Evolutionary conservation across 2,329 filamentous ascomycete genomes (phyloP).

Genomic region (Alternaria triticina): DNA sequence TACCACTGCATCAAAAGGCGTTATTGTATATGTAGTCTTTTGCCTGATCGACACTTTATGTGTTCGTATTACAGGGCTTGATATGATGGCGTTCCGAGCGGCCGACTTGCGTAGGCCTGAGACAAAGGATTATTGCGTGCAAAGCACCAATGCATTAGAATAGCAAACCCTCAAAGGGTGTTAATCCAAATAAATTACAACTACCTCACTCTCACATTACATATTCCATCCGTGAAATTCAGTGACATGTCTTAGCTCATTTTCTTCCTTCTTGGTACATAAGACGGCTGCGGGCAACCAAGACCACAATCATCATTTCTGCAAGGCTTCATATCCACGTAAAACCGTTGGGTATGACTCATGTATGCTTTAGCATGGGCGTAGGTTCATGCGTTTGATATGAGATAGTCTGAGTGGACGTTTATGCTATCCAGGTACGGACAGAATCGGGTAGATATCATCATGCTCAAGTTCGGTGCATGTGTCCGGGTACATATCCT

Average conservation of each 20-base stretch:
- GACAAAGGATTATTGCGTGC: not conserved
- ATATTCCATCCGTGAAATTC: not conserved
- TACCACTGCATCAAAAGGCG: constrained; percentile 29
- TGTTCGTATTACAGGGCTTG: not conserved
- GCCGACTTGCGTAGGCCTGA: not conserved
- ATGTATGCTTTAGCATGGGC: not conserved
- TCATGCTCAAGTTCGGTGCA: not conserved
- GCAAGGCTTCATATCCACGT: not conserved
- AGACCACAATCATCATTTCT: not conserved
- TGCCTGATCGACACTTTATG: not conserved
- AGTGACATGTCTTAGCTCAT: not conserved
- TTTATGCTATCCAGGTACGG: not conserved
- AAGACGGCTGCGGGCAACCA: not conserved
- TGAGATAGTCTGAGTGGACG: not conserved
- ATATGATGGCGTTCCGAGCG: constrained; percentile 2
- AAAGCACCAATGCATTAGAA: not conserved
- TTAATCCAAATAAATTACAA: not conserved
- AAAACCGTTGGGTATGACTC: not conserved
- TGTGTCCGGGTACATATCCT: not conserved
- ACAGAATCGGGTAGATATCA: not conserved
- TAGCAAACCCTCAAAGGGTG: not conserved
- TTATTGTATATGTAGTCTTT: constrained; percentile 15
- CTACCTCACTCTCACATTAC: not conserved
- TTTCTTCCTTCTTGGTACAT: not conserved
- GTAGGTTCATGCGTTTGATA: not conserved